Conservation (phyloP, 1,284 basidiomycete species). For the Microbotryum lychnidis-dioicae region DNA sequence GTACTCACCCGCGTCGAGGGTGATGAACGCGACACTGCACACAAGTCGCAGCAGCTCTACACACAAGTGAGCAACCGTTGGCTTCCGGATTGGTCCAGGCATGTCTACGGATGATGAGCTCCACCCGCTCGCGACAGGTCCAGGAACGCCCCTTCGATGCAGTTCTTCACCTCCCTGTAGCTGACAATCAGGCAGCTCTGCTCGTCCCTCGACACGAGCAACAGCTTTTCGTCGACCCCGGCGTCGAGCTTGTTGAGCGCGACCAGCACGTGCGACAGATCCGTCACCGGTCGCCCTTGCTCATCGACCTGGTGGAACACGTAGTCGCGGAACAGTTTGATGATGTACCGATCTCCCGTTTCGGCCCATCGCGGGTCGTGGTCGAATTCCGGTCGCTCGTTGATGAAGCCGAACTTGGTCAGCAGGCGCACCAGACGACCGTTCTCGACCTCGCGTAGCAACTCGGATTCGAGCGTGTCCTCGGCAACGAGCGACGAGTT, state of each 20-base stretch:
- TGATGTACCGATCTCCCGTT: slow-evolving; percentile 93
- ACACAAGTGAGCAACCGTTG: too few relatives aligned
- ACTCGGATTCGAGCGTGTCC: slow-evolving; percentile 74
- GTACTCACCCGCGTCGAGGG: too few relatives aligned
- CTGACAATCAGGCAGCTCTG: slow-evolving; percentile 93
- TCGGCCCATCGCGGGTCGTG: slow-evolving; percentile 94
- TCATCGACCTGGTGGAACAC: slow-evolving; percentile 97
- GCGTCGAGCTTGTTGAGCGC: slow-evolving; percentile 92
- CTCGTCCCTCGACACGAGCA: slow-evolving; percentile 88
- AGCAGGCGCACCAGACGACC: slow-evolving; percentile 83
- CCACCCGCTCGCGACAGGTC: slow-evolving; percentile 12
- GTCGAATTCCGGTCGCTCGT: slow-evolving; percentile 97
- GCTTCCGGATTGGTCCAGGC: too few relatives aligned
- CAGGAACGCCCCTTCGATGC: slow-evolving; percentile 67
- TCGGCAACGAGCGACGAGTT: slow-evolving; percentile 60
- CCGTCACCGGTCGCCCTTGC: slow-evolving; percentile 78
- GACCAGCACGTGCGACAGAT: slow-evolving; percentile 79
- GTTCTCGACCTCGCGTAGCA: slow-evolving; percentile 91
- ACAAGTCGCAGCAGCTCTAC: too few relatives aligned
- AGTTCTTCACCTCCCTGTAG: slow-evolving; percentile 76
- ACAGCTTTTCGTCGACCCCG: slow-evolving; percentile 84
- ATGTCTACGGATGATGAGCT: too few relatives aligned
- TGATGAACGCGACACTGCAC: too few relatives aligned
- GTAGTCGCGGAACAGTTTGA: slow-evolving; percentile 96
- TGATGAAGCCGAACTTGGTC: slow-evolving; percentile 95